Base-by-base conservation (phyloP, 257 asterid genomes). In the Solanum neorickii region DNA sequence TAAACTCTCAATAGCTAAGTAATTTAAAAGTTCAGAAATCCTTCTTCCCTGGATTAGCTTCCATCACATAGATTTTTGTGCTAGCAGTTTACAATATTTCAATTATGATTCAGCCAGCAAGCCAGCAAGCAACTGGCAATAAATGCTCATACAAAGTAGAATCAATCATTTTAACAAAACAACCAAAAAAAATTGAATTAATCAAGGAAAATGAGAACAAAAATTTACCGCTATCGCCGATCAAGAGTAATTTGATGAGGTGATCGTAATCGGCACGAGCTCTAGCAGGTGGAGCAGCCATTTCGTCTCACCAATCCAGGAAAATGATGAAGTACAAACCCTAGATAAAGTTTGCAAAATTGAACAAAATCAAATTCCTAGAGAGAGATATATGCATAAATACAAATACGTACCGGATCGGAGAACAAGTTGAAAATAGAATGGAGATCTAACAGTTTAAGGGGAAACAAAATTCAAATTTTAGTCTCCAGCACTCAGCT, bases 251-350 rank as follows among this genome's bases (percentile, higher is more conserved):
- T 72, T 92, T 92, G 49, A 92, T 92, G 85, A 92, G 91, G 37
- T 90, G 90, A 90, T 92, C 94, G 80, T 92, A 92, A 84, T 92
- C 94, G 52, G 94, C 94, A 86, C 94, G 91, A 90, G 93, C 93
- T 90, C 94, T 92, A 65, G 93, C 92, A 56, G 94, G 94, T 88
- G 92, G 92, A 89, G 92, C 93, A 49, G 93, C 93, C 94, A 92
- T 92, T 76, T 60, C 75, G 83, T 31, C 87, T 85, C 87, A 42
- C 68, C 25, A 66, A 85, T 44, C 44, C 77, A 84, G 87, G 86
- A 46, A 73, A 27, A 33, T 66, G 46, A 56, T 11, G 83, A 74
- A 85, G 23, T 21, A 62, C 41, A 52, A 62, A 86, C 88, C 88
- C 84, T 86, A 74, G 68, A 69, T 5, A 60, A 69, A 47, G 37